Evolutionary conservation across 1,284 basidiomycete species (phyloP), one percentile per base, ranked within the genome.

Genomic region (Leccinum insolens): DNA sequence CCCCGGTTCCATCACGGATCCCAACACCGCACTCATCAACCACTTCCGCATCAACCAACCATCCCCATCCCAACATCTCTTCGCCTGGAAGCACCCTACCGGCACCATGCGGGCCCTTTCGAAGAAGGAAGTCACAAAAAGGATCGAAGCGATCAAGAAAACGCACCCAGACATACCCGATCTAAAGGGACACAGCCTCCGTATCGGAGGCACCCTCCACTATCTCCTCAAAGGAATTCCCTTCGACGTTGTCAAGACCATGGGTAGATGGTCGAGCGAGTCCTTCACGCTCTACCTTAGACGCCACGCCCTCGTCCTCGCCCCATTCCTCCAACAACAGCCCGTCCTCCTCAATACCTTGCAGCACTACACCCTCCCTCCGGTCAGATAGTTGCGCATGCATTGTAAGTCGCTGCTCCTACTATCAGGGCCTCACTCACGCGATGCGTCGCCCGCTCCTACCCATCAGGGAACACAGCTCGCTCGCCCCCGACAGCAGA

Each of bases 1-100:
- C 0, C 31, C 9, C 0, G 3, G 2, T 2, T 44, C 44, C 0
- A 11, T 1, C 2, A 5, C 7, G 1, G 46, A 65, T 9, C 59
- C 62, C 3, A 61, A 55, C 7, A 0, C 11, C 1, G 22, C 8
- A 1, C 3, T 67, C 1, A 17, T 44, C 3, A 3, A 11, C 3
- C 62, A 67, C 2, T 52, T 64, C 7, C 9, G 3, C 3, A 37
- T 65, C 34, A 67, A 67, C 37, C n/a, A 67, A 67, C 37, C 17
- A 8, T 6, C 5, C 22, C 6, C 1, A n/a, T 8, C 14, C 2
- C 58, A 8, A 3, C 63, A 67, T 22, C 60, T 67, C 2, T 65
- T 67, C 20, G 1, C 41, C 3, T 67, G 67, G 67, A 31, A 22
- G 15, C 66, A 65, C 58, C 61, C 46, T 2, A 6, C 25, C 3